Evolutionary conservation across 257 asterid genomes (phyloP), one percentile per base, ranked within the genome.

Genomic region (Nicotiana tabacum): DNA sequence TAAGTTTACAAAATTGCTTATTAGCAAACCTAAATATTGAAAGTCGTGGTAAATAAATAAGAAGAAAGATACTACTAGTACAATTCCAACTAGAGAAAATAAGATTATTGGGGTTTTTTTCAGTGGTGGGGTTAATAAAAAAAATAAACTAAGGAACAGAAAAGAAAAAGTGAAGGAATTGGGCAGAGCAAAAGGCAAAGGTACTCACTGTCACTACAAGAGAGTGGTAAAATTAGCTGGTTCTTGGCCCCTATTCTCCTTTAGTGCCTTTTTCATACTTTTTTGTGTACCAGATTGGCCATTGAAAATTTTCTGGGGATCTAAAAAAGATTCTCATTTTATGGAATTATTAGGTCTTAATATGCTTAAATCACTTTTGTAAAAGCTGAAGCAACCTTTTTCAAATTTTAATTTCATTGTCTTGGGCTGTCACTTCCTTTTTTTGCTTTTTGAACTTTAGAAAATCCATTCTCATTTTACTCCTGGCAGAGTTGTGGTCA

Each of bases 151-250:
- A 77, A 48, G 78, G 43, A 76, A 56, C 29, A 39, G 30, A 68
- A 43, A 83, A 61, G 69, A 33, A 80, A 78, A 82, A 67, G 78
- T 15, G n/a, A 7, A 16, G 65, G 16, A 43, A 16, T 62, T 66
- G 84, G 80, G 46, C 77, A 79, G 72, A 32, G 37, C 81, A 68
- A 82, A 79, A 74, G 64, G 80, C 17, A 79, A 83, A 81, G 66
- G 77, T 17, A 5, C 8, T 48, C 65, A 43, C n/a, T 83, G 53
- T 68, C 10, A 62, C 81, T 21, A 35, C 15, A 51, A 56, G 51
- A 78, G 18, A 62, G 24, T 82, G 81, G 53, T 80, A 74, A 43
- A 72, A 65, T 84, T 85, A 86, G 87, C 85, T 86, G 89, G 76
- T 70, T 68, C 10, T 66, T 84, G 70, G 85, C 80, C 65, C 61